A percentile compares a stretch with the other conserved stretches of the same genome.
These are phyloP conservation scores for Aspergillus cejpii DNA, from an alignment of 2,329 filamentous ascomycete genomes.

Conservation along the genomic window DNA sequence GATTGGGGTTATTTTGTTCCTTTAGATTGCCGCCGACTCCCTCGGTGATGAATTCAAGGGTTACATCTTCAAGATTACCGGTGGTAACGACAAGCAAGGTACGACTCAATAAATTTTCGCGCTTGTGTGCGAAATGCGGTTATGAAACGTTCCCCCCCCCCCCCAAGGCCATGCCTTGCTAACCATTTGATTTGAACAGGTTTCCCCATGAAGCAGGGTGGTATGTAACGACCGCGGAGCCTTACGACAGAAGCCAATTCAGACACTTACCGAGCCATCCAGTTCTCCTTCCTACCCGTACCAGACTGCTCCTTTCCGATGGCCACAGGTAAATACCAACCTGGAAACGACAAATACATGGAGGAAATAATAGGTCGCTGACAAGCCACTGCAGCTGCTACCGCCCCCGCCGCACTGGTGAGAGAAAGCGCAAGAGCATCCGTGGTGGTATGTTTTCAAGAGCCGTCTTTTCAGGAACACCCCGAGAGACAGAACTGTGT, in stretches of 20 bases:
- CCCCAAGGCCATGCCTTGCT: conserved; percentile 16
- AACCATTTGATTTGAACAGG: conserved; percentile 38
- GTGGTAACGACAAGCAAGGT: conserved; percentile 99
- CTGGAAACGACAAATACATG: neutral
- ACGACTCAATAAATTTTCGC: conserved; percentile 18
- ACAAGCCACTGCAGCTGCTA: conserved; percentile 61
- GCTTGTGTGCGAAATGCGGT: neutral
- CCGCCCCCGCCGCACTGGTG: conserved; percentile 91
- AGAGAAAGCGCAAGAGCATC: conserved; percentile 99
- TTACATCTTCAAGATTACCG: conserved; percentile 99
- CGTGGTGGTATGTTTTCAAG: conserved; percentile 59
- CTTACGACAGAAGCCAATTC: conserved; percentile 14
- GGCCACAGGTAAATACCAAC: conserved; percentile 61
- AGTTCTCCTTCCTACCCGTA: conserved; percentile 90
- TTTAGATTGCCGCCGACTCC: conserved; percentile 79
- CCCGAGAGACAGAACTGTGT: conserved; percentile 4
- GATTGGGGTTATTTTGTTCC: conserved; percentile 26
- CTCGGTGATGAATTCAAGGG: conserved; percentile 99
- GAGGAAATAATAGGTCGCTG: conserved; percentile 6
- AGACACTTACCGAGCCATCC: conserved; percentile 31
- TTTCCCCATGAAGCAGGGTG: conserved; percentile 99
- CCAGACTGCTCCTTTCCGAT: conserved; percentile 88
- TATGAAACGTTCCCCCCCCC: conserved; percentile 1
- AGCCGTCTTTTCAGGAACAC: neutral
- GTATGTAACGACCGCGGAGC: conserved; percentile 37